Conservation (phyloP, 805 yeast genomes). For the Blastobotrys parvus region DNA sequence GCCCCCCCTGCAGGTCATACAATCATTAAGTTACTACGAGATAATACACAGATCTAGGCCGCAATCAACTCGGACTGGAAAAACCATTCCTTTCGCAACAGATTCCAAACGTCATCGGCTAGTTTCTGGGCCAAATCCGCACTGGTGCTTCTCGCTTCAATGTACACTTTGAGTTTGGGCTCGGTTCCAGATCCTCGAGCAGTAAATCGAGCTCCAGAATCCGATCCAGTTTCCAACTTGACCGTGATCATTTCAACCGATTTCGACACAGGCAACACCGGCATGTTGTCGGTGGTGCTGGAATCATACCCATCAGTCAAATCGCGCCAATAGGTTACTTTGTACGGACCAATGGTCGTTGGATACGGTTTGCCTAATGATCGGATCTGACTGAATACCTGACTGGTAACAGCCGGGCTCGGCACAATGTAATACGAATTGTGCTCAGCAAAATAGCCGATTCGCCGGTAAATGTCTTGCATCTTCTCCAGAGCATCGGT, state of each 20-base stretch:
- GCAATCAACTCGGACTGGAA: too few relatives aligned
- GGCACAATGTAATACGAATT: slow-evolving; percentile 78
- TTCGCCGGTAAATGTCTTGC: slow-evolving; percentile 48
- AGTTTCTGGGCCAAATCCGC: slow-evolving; percentile 41
- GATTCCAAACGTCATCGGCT: slow-evolving; percentile 62
- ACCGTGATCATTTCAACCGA: slow-evolving; percentile 83
- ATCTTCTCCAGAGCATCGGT: slow-evolving; percentile 42
- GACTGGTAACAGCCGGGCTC: slow-evolving; percentile 41
- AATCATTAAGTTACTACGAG: too few relatives aligned
- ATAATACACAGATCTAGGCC: too few relatives aligned
- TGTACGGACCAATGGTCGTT: slow-evolving; percentile 43
- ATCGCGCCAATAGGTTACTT: slow-evolving; percentile 68
- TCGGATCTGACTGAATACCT: slow-evolving; percentile 51
- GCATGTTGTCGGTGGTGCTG: slow-evolving; percentile 45
- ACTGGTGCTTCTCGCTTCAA: slow-evolving; percentile 57
- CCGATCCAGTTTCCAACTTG: slow-evolving; percentile 27
- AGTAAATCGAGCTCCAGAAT: slow-evolving; percentile 57
- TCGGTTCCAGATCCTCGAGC: slow-evolving; percentile 95
- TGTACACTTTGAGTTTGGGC: slow-evolving; percentile 85
- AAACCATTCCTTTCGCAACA: slow-evolving; percentile 65
- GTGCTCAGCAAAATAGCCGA: slow-evolving; percentile 76
- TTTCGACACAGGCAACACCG: slow-evolving; percentile 62
- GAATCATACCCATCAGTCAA: slow-evolving; percentile 78
- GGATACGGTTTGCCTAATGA: slow-evolving; percentile 33
- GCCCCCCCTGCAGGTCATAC: too few relatives aligned